phyloP scores from a whole-genome alignment of 768 basidiomycete genomes.

The Naganishia onofrii region DNA sequence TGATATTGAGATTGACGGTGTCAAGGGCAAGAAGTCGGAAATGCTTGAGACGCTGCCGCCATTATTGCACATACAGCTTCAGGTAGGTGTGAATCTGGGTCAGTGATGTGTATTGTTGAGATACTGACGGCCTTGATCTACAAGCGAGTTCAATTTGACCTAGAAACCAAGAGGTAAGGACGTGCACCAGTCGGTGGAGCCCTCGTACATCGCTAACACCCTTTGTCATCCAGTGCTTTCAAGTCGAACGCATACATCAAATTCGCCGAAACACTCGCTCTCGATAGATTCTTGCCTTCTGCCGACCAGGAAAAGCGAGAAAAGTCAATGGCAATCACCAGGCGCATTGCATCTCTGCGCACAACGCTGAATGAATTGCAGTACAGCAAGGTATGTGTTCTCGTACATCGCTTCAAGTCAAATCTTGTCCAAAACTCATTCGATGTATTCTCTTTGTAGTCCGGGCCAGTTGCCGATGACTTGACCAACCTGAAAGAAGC shows the following conservation, averaged over 20 bases:
- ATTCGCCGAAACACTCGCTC: conserved; percentile 77
- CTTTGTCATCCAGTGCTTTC: conserved; percentile 32
- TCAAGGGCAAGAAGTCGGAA: conserved; percentile 76
- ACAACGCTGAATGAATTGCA: conserved; percentile 68
- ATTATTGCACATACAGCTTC: conserved; percentile 88
- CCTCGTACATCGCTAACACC: background rate
- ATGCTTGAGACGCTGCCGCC: conserved; percentile 78
- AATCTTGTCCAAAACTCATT: no score
- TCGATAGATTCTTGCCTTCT: conserved; percentile 86
- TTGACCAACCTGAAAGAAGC: conserved; percentile 34
- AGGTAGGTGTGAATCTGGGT: conserved; percentile 59
- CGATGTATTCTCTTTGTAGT: conserved; percentile 30
- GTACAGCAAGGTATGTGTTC: conserved; percentile 65
- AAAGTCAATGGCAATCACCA: conserved; percentile 67
- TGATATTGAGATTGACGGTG: conserved; percentile 78
- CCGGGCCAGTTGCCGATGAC: conserved; percentile 33
- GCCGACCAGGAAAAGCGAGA: conserved; percentile 69
- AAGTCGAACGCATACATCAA: conserved; percentile 95
- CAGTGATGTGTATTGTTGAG: conserved; percentile 2
- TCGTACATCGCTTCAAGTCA: background rate
- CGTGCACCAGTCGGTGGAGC: background rate
- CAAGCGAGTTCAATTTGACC: conserved; percentile 69
- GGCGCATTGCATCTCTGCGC: conserved; percentile 63
- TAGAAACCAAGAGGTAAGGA: conserved; percentile 26
- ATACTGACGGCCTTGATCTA: conserved; percentile 21